Evolutionary conservation across 768 basidiomycete genomes (phyloP).

Genomic region (Postia placenta): DNA sequence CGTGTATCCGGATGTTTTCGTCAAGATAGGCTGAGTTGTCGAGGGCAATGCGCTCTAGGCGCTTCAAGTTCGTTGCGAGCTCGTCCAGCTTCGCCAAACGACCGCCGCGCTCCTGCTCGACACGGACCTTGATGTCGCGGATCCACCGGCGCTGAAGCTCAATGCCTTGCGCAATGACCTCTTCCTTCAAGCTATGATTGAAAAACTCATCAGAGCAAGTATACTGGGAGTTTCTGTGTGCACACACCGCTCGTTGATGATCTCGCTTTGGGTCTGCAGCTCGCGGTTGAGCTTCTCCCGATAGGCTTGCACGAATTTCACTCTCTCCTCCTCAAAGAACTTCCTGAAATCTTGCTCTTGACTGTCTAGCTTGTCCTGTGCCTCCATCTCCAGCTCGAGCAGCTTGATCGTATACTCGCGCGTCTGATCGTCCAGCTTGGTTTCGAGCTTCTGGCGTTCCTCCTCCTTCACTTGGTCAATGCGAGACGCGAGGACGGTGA

Average conservation of each 20-base stretch:
- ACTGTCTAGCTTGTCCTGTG: constrained; percentile 76
- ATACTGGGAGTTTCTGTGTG: not conserved
- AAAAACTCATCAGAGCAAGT: not conserved
- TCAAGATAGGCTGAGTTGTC: constrained; percentile 90
- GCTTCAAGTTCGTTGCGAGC: constrained; percentile 83
- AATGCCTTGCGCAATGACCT: constrained; percentile 94
- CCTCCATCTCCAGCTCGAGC: constrained; percentile 77
- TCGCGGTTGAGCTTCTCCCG: constrained; percentile 83
- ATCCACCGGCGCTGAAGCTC: constrained; percentile 97
- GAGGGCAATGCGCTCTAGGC: constrained; percentile 83
- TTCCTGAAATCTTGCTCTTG: constrained; percentile 85
- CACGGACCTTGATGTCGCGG: constrained; percentile 89
- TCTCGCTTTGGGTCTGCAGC: constrained; percentile 79
- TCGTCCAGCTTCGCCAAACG: constrained; percentile 93
- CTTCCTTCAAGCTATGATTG: constrained; percentile 74
- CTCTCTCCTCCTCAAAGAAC: constrained; percentile 73
- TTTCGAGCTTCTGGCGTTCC: constrained; percentile 62
- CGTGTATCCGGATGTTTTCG: constrained; percentile 88
- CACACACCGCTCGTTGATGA: constrained; percentile 88
- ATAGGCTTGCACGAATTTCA: constrained; percentile 68
- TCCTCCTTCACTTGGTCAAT: constrained; percentile 77
- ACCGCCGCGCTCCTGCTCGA: constrained; percentile 94
- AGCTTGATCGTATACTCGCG: constrained; percentile 78
- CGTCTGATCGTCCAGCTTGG: constrained; percentile 74
- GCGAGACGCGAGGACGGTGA: constrained; percentile 68